Evolutionary conservation across 768 basidiomycete species (phyloP).

Genomic region (Royoungia palumana): DNA sequence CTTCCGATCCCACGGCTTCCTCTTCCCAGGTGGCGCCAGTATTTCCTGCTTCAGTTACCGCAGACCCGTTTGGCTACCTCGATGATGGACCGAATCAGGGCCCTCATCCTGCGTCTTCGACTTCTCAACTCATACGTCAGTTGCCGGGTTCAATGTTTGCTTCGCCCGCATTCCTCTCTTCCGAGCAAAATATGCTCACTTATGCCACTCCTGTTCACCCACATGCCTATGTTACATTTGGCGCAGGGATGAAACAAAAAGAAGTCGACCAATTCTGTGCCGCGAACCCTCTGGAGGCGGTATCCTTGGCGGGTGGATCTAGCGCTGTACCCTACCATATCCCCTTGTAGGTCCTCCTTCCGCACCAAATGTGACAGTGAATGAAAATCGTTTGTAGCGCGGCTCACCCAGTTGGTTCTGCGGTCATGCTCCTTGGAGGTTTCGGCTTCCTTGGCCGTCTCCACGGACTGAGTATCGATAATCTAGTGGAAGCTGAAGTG

Average conservation of each 20-base stretch:
- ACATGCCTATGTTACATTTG: conserved; percentile 81
- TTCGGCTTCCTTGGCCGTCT: conserved; percentile 86
- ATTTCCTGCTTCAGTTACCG: conserved; percentile 19
- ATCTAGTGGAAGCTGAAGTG: conserved; percentile 87
- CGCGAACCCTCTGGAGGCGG: conserved; percentile 59
- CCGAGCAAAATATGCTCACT: conserved; percentile 39
- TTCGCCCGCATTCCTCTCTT: conserved; percentile 32
- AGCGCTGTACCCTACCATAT: conserved; percentile 74
- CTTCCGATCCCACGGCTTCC: conserved; percentile 2
- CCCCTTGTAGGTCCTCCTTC: conserved; percentile 55
- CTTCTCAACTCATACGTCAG: conserved; percentile 19
- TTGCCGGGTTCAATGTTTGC: conserved; percentile 35
- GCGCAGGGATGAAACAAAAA: conserved; percentile 82
- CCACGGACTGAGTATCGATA: conserved; percentile 85
- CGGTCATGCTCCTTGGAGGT: conserved; percentile 80
- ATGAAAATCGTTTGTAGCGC: conserved; percentile 44
- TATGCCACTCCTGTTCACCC: conserved; percentile 60
- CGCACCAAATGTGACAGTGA: conserved; percentile 1
- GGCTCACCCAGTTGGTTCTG: conserved; percentile 77
- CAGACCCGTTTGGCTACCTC: conserved; percentile 63
- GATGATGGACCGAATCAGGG: conserved; percentile 35
- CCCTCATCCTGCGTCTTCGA: conserved; percentile 20
- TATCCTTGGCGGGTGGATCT: conserved; percentile 46
- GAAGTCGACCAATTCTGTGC: conserved; percentile 78
- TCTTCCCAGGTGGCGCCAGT: not conserved